Conservation (phyloP, 2,329 filamentous ascomycete genomes). For the Domatiomyces globalis region DNA sequence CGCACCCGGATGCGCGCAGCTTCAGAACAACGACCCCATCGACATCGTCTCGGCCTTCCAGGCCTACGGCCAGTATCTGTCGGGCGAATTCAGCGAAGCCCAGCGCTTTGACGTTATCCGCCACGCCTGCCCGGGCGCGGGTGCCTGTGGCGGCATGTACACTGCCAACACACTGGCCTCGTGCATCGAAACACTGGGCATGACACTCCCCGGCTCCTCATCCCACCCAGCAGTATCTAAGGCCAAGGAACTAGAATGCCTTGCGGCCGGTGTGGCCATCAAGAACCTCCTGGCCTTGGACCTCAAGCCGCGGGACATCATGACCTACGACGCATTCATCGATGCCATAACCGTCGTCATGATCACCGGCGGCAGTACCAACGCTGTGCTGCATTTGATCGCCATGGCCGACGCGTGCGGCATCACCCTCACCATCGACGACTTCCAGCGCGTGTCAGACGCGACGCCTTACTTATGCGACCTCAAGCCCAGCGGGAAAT, state of each 20-base stretch:
- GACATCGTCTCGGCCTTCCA: slow-evolving; percentile 98
- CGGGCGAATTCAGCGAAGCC: slow-evolving; percentile 80
- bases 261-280: slow-evolving; percentile 57
- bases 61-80: slow-evolving; percentile 87
- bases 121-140: slow-evolving; percentile 71
- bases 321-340: slow-evolving; percentile 69
- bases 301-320: slow-evolving; percentile 61
- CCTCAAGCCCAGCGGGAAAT: slow-evolving; percentile 61
- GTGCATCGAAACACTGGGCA: slow-evolving; percentile 57
- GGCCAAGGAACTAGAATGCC: slow-evolving; percentile 59
- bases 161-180: slow-evolving; percentile 66
- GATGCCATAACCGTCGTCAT: slow-evolving; percentile 74
- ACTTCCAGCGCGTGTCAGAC: slow-evolving; percentile 73
- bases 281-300: slow-evolving; percentile 61
- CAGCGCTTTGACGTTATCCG: slow-evolving; percentile 89
- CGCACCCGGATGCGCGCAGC: slow-evolving; percentile 69
- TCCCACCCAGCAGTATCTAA: slow-evolving; percentile 63
- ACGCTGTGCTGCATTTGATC: slow-evolving; percentile 72
- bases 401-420: slow-evolving; percentile 71
- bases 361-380: slow-evolving; percentile 72
- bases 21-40: slow-evolving; percentile 58
- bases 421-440: slow-evolving; percentile 68
- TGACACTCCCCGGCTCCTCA: slow-evolving; percentile 70
- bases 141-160: slow-evolving; percentile 79
- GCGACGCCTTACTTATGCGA: slow-evolving; percentile 67